Conservation (phyloP, 768 basidiomycete species). For the Porphyrellus cyaneotinctus region DNA sequence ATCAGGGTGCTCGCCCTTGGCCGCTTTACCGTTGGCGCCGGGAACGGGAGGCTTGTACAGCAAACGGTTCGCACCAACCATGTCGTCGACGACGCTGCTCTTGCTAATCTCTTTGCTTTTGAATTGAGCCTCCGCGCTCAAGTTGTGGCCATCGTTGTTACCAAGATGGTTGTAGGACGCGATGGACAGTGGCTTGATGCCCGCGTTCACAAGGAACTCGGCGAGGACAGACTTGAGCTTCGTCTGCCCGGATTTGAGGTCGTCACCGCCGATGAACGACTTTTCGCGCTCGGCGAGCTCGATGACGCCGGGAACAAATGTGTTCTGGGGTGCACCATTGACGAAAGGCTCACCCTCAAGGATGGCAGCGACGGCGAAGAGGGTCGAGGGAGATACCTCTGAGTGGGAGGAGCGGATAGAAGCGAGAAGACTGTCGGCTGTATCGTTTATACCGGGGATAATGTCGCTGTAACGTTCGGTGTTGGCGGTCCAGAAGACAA, state of each 20-base stretch:
- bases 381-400: slow-evolving; percentile 93
- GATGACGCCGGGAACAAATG: slow-evolving; percentile 94
- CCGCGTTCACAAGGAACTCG: slow-evolving; percentile 98
- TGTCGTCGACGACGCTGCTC: slow-evolving; percentile 95
- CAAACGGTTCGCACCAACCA: slow-evolving; percentile 88
- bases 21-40: slow-evolving; percentile 48
- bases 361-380: slow-evolving; percentile 94
- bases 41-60: slow-evolving; percentile 80
- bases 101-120: slow-evolving; percentile 98
- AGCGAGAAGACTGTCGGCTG: slow-evolving; percentile 78
- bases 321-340: slow-evolving; percentile 98
- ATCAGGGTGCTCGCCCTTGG: slow-evolving; percentile 96
- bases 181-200: slow-evolving; percentile 96
- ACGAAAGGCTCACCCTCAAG: slow-evolving; percentile 94
- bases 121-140: slow-evolving; percentile 90
- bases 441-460: slow-evolving; percentile 93
- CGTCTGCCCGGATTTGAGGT: slow-evolving; percentile 97
- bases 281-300: slow-evolving; percentile 84
- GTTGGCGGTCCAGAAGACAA: slow-evolving; percentile 99
- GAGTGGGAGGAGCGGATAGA: slow-evolving; percentile 82
- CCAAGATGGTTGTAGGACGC: slow-evolving; percentile 98
- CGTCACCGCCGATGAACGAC: slow-evolving; percentile 96
- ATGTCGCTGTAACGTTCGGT: slow-evolving; percentile 97
- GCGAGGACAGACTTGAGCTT: slow-evolving; percentile 96
- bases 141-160: slow-evolving; percentile 94